Base-by-base conservation (phyloP, 108 stramenopile species). In the Phaeodactylum tricornutum region DNA sequence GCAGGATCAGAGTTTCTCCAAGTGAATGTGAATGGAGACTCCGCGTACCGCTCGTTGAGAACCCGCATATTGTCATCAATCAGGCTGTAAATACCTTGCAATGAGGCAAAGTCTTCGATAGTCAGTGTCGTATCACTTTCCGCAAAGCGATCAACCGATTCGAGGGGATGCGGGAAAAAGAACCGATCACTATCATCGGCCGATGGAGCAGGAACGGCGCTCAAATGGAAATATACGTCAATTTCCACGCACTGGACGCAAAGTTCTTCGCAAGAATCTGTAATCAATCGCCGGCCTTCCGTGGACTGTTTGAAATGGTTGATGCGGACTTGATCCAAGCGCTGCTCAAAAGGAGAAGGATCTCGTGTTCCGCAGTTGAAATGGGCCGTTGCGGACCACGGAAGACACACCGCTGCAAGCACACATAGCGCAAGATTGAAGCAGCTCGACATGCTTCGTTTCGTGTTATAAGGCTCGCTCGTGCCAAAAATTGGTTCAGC, bases 201-300 rank as follows among this genome's bases (percentile, higher is more conserved):
- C 12, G 8, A 8, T 8, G 8, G 8, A 8, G 8, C 9, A 11
- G 41, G 41, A 42, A 16, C 9, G 15, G 7, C 9, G 9, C 7
- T 7, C 41, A 42, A 42, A 20, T 57, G 56, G 36, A 57, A 57
- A 17, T 35, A 47, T 1, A 26, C 35, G 9, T 30, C 31, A 47
- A 57, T 57, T 2, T 34, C 26, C 21, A 50, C 17, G 29, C 56
- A 57, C 8, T 24, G 27, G 2, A 23, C 27, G 31, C 56, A 57
- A 5, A 49, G 34, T 22, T 41, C 4, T 6, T 2, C 36, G 15
- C 41, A 42, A 11, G 41, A 16, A 16, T 11, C 7, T 11, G 15
- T 11, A 16, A 16, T 7, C 9, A 42, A 16, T n/a, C n/a, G n/a
- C n/a, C n/a, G n/a, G n/a, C n/a, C n/a, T n/a, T n/a, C n/a, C n/a